These are phyloP conservation scores for Erysimum cheiranthoides DNA, from an alignment of 345 rosid species.

Conservation along the genomic window DNA sequence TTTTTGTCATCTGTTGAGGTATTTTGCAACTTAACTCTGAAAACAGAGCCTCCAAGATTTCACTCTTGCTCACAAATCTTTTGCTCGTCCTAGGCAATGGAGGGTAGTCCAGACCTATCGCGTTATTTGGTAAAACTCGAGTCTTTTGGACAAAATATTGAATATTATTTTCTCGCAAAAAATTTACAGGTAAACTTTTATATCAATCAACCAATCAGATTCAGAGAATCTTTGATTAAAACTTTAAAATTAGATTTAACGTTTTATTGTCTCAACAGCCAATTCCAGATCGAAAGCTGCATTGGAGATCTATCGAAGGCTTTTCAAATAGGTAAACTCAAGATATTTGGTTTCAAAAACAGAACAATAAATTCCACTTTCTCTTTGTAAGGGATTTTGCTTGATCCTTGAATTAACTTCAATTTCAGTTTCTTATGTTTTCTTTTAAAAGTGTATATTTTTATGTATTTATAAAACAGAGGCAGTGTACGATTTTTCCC, in stretches of 20 bases:
- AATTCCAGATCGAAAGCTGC: conserved; percentile 78
- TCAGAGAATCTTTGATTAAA: background rate
- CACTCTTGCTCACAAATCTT: conserved; percentile 1
- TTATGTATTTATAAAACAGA: conserved; percentile 51
- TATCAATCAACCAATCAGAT: background rate
- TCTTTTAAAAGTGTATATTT: background rate
- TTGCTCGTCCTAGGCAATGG: conserved; percentile 34
- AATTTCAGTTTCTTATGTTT: background rate
- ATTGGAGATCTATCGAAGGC: conserved; percentile 94
- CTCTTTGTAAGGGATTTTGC: background rate
- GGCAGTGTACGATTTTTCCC: conserved; percentile 91
- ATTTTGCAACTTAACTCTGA: conserved; percentile 9
- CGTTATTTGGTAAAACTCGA: conserved; percentile 44
- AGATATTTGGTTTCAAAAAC: background rate
- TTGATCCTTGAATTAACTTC: background rate
- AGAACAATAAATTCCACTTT: background rate
- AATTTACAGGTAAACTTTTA: conserved; percentile 25
- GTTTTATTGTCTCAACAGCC: conserved; percentile 56
- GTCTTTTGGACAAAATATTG: conserved; percentile 39
- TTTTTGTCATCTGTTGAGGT: conserved; percentile 49
- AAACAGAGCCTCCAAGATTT: conserved; percentile 8
- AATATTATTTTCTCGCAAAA: conserved; percentile 45
- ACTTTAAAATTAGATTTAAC: background rate
- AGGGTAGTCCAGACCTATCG: conserved; percentile 39
- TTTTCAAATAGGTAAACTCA: conserved; percentile 68